These are phyloP conservation scores for Agastache rugosa DNA, from an alignment of 257 asterid genomes.

Conservation along the genomic window DNA sequence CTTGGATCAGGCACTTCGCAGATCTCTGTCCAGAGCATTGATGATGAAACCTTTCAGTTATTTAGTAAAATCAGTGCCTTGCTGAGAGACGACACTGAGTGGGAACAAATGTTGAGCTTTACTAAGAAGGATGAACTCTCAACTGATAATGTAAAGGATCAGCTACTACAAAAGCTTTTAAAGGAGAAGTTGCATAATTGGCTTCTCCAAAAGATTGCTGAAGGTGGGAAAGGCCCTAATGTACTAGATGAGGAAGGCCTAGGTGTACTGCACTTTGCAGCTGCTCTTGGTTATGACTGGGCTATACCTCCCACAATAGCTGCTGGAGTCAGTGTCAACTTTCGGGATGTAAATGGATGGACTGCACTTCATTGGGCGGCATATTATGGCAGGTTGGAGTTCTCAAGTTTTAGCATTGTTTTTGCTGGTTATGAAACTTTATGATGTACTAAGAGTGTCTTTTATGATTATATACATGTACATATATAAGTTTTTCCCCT, in stretches of 20 bases:
- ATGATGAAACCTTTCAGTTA: slow-evolving; percentile 50
- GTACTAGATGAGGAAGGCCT: slow-evolving; percentile 80
- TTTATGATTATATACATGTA: not conserved
- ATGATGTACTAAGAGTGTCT: not conserved
- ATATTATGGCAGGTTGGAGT: slow-evolving; percentile 74
- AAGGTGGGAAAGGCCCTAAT: slow-evolving; percentile 82
- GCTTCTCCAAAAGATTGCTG: slow-evolving; percentile 78
- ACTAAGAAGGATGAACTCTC: slow-evolving; percentile 57
- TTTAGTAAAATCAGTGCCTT: slow-evolving; percentile 57
- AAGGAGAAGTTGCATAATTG: slow-evolving; percentile 75
- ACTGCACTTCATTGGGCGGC: slow-evolving; percentile 99
- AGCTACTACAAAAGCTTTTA: slow-evolving; percentile 64
- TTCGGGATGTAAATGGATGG: slow-evolving; percentile 92
- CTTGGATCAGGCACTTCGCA: slow-evolving; percentile 50
- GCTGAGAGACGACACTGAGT: slow-evolving; percentile 68
- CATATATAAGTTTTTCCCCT: not conserved
- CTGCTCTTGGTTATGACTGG: slow-evolving; percentile 92
- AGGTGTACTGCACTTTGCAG: slow-evolving; percentile 90
- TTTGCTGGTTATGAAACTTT: slow-evolving; percentile 25
- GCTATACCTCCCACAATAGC: slow-evolving; percentile 76
- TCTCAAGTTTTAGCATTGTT: slow-evolving; percentile 2
- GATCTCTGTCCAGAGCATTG: slow-evolving; percentile 40
- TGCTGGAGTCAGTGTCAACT: slow-evolving; percentile 81
- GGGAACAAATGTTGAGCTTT: slow-evolving; percentile 65
- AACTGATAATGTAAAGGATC: slow-evolving; percentile 65